Evolutionary conservation across 192 early-diverging fungal genomes (phyloP), one percentile per base, ranked within the genome.

Genomic region (Pilobolus umbonatus): DNA sequence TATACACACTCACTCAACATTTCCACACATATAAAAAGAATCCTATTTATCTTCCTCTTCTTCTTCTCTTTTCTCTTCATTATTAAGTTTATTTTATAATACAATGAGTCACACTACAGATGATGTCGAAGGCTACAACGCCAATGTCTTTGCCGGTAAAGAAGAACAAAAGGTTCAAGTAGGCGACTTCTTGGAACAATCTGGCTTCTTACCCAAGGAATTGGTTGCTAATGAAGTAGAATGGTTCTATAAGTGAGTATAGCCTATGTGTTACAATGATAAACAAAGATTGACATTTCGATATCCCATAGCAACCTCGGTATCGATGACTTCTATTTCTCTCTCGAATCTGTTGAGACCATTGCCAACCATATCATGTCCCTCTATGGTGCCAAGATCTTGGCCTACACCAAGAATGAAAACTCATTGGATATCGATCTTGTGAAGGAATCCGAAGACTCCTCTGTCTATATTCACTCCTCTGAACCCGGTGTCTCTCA

Each of bases 311-410:
- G 88, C 54, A 92, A 96, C 63, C 86, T 98, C 39, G 94, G 94
- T 60, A 94, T 98, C 67, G 96, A 98, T 74, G 96, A 98, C 83
- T 90, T 89, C 81, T 98, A 98, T 83, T 98, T 98, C 80, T 85
- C 90, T 73, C 76, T 87, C 31, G 94, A 98, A 79, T 77, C 78
- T 15, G 85, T 92, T 29, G 90, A 93, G 51, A 88, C 89, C 29
- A 92, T 98, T 55, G 94, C 91, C 38, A 86, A 92, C 62, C 94
- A 96, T 79, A 94, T 98, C 70, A 87, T 95, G 72, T 83, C 94
- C 21, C 79, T 98, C 10, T 98, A 98, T 64, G 94, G 89, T 62
- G 89, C 96, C 12, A 93, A 97, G 79, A 90, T 98, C 57, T 80
- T 86, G 22, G 89, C 91, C 49, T 91, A 80, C 73, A 96, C 92